Conservation (phyloP, 1,139 yeast species). For the Suhomyces chickasaworum region DNA sequence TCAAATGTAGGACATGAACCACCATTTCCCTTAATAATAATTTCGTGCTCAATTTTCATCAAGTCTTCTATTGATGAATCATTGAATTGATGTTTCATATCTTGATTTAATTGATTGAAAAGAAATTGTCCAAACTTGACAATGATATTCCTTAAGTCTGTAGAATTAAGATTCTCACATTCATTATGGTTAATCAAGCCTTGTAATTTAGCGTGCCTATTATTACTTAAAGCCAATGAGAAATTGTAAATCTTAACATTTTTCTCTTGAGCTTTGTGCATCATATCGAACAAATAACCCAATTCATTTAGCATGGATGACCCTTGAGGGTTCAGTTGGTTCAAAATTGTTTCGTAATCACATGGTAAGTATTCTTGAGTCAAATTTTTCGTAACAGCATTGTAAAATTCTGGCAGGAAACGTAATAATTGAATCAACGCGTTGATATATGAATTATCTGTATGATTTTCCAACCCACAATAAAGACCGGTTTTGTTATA, state of each 20-base stretch:
- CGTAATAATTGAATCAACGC: conserved; percentile 81
- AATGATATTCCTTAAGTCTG: conserved; percentile 42
- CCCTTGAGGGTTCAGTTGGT: conserved; percentile 40
- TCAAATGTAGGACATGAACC: conserved; percentile 39
- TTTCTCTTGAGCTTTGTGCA: conserved; percentile 74
- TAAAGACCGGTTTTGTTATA: conserved; percentile 67
- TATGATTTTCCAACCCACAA: conserved; percentile 89
- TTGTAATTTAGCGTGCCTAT: conserved; percentile 47
- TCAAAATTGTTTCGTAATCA: conserved; percentile 30
- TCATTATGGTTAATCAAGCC: conserved; percentile 58
- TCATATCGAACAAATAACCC: conserved; percentile 91
- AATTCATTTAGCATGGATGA: conserved; percentile 72
- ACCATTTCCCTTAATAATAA: conserved; percentile 44
- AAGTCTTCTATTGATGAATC: conserved; percentile 23
- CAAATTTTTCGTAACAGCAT: conserved; percentile 58
- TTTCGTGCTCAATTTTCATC: conserved; percentile 38
- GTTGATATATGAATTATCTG: conserved; percentile 80
- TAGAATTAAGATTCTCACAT: conserved; percentile 37
- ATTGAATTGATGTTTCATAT: conserved; percentile 40
- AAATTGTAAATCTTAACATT: conserved; percentile 77
- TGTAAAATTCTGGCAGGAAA: conserved; percentile 71
- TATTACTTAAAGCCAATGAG: conserved; percentile 46
- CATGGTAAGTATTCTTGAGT: conserved; percentile 60
- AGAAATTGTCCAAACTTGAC: conserved; percentile 64
- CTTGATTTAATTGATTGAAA: conserved; percentile 43